Conservation (phyloP, 2,329 filamentous ascomycete genomes). For the Nectriaceae sp. region DNA sequence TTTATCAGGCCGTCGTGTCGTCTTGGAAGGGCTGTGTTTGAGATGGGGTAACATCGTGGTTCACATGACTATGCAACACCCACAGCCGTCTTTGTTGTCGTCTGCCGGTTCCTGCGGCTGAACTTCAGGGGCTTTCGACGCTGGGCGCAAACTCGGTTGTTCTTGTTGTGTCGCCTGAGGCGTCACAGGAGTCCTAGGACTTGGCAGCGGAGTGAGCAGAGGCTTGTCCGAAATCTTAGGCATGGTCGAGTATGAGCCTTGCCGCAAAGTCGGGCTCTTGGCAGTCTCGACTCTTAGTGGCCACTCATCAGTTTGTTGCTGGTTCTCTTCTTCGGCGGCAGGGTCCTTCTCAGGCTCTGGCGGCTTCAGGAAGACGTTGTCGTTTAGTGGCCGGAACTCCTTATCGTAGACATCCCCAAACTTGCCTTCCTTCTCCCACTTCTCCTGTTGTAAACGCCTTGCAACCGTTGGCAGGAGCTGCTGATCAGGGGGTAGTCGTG, state of each 20-base stretch:
- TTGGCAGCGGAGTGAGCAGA: slow-evolving; percentile 39
- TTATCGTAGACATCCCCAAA: slow-evolving; percentile 84
- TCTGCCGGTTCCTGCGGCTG: slow-evolving; percentile 27
- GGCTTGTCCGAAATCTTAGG: slow-evolving; percentile 53
- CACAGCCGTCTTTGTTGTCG: slow-evolving; percentile 47
- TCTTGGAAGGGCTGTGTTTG: not conserved
- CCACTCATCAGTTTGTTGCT: slow-evolving; percentile 52
- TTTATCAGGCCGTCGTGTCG: not conserved
- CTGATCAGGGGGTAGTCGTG: slow-evolving; percentile 88
- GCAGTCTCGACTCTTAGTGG: slow-evolving; percentile 51
- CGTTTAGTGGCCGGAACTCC: slow-evolving; percentile 81
- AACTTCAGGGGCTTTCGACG: slow-evolving; percentile 14
- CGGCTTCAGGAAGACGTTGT: slow-evolving; percentile 55
- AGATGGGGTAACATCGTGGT: not conserved
- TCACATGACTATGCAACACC: slow-evolving; percentile 56
- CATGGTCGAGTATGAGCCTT: slow-evolving; percentile 63
- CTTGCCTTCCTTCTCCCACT: slow-evolving; percentile 91
- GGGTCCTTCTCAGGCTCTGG: slow-evolving; percentile 39
- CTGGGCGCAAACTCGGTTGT: slow-evolving; percentile 16
- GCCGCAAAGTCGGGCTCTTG: slow-evolving; percentile 49
- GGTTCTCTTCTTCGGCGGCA: slow-evolving; percentile 11
- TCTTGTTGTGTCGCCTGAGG: slow-evolving; percentile 35
- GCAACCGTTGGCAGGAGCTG: slow-evolving; percentile 95
- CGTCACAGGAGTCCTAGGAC: slow-evolving; percentile 45
- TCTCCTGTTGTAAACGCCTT: slow-evolving; percentile 86